Percentiles rank a stretch among this genome's conserved stretches.
Conservation (phyloP, 306 rosid genomes). For the Pterocarpus macrocarpus region DNA sequence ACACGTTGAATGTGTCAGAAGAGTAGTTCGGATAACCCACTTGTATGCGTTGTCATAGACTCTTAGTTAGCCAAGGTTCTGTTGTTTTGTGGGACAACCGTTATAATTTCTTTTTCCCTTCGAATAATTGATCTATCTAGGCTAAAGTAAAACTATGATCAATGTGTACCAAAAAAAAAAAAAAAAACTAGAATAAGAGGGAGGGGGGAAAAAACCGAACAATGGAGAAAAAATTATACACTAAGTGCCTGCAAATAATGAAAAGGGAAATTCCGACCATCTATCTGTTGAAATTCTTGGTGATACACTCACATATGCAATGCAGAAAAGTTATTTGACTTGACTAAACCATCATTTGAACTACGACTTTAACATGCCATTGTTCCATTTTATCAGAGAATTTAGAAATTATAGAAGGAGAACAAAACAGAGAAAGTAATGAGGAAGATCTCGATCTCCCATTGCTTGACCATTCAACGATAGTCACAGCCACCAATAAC, state of each 20-base stretch:
- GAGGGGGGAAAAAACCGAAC: no score
- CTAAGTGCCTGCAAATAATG: not conserved
- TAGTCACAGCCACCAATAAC: conserved; percentile 52
- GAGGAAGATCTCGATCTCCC: conserved; percentile 65
- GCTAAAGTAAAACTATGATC: not conserved
- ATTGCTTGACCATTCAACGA: conserved; percentile 37
- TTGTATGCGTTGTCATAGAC: not conserved
- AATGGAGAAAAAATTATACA: not conserved
- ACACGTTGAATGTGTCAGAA: not conserved
- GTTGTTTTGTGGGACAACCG: not conserved
- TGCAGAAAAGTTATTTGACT: not conserved
- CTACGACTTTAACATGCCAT: not conserved
- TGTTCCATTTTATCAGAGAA: conserved; percentile 17
- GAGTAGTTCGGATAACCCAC: not conserved
- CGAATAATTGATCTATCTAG: not conserved
- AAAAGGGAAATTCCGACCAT: not conserved
- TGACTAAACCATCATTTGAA: not conserved
- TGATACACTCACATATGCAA: not conserved
- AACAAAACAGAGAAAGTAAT: conserved; percentile 28
- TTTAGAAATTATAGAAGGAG: not conserved
- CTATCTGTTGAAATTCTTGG: not conserved
- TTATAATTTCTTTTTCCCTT: not conserved
- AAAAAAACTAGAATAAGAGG: no score
- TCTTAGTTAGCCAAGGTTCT: not conserved
- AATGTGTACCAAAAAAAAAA: not conserved